These are phyloP conservation scores for Lentinula guzmanii DNA, from an alignment of 768 basidiomycete genomes.

Conservation along the genomic window DNA sequence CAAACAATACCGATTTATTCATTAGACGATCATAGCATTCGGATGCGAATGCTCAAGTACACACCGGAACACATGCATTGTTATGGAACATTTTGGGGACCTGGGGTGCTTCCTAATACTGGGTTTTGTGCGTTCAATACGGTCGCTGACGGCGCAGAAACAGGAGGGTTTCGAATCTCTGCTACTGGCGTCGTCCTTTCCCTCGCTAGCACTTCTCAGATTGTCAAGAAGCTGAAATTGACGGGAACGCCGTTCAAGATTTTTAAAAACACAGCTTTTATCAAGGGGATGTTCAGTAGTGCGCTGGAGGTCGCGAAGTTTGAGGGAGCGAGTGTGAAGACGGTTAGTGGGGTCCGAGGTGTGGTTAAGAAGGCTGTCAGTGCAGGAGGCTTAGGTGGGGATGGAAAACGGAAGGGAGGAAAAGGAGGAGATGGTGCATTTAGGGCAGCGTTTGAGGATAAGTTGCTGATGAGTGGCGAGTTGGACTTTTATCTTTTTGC, in stretches of 20 bases:
- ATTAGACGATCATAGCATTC: constrained; percentile 94
- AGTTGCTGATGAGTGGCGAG: constrained; percentile 91
- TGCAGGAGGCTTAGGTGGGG: constrained; percentile 35
- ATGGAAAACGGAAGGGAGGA: constrained; percentile 93
- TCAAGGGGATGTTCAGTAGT: constrained; percentile 94
- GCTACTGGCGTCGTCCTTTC: constrained; percentile 95
- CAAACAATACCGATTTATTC: constrained; percentile 94
- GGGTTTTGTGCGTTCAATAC: constrained; percentile 98
- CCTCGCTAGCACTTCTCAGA: constrained; percentile 70
- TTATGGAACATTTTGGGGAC: constrained; percentile 95
- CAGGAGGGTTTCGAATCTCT: constrained; percentile 76
- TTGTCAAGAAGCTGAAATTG: constrained; percentile 97
- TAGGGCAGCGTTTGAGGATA: constrained; percentile 97
- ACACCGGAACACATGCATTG: constrained; percentile 99
- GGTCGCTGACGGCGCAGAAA: constrained; percentile 36
- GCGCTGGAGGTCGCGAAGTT: constrained; percentile 97
- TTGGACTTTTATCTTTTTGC: constrained; percentile 10
- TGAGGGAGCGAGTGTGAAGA: constrained; percentile 94
- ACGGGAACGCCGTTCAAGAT: constrained; percentile 96
- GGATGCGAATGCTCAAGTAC: constrained; percentile 99
- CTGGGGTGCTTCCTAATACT: constrained; percentile 86
- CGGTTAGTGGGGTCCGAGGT: constrained; percentile 93
- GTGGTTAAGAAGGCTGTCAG: constrained; percentile 93
- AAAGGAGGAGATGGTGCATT: constrained; percentile 94
- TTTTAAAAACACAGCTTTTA: constrained; percentile 97